Base-by-base conservation (phyloP, 352 stramenopile species). In the Phytophthora palmivora region DNA sequence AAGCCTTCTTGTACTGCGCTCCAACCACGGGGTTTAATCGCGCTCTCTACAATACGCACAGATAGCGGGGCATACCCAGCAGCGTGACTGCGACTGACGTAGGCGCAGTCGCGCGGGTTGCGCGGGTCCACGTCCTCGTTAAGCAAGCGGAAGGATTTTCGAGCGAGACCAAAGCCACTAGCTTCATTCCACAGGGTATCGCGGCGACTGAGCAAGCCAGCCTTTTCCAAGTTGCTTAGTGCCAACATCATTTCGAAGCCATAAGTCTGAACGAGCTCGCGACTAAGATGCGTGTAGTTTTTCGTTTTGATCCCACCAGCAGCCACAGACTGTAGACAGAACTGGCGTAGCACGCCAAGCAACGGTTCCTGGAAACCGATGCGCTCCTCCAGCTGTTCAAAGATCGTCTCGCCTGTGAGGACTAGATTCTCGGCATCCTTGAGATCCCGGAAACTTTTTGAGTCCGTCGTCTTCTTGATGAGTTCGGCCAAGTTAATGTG, bases 401-500 rank as follows among this genome's bases (percentile, higher is more conserved):
- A 98, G 60, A 97, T 92, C 6, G 87, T 88, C 66, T 99, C 95
- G 21, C 96, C 96, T 74, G 98, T 98, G 28, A 99, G 81, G 75
- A 99, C 98, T 18, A 89, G 79, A 37, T 98, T 87, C 73, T 99
- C 96, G 2, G 87, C 94, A 45, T 98, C 84, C 84, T 98, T 99
- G 33, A 97, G 79, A 58, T 98, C 92, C 15, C 95, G 89, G 73
- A 99, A 99, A 8, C 69, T 70, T 41, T 95, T 90, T 45, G 90
- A 87, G 77, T 98, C 93, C 1, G 96, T 98, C 3, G 86, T 96
- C 49, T 94, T 92, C 66, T 99, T 99, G 46, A 99, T 87, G 1
- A 98, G 59, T 75, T 99, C 96, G 4, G 96, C 96, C 49, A 99
- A 73, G 64, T 98, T 96, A 63, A 99, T 99, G 74, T 99, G 97